Evolutionary conservation across 768 basidiomycete species (phyloP), one percentile per base, ranked within the genome.

Genomic region (Tephrocybe sp.): DNA sequence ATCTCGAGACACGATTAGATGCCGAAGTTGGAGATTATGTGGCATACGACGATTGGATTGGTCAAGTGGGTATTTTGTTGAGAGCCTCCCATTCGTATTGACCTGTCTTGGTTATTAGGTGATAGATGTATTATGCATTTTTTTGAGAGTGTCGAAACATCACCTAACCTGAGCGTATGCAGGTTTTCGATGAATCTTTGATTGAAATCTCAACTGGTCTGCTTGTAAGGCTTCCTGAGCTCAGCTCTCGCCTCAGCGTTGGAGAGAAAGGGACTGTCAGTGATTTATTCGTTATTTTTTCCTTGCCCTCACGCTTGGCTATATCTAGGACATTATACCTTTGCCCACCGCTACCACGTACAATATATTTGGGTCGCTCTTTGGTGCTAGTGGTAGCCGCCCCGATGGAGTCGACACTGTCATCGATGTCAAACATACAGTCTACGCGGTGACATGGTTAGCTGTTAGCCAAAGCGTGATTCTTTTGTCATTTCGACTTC

Each of bases 161-260:
- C 55, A 46, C 52, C 9, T 13, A 42, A 51, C 45, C 45, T 44
- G 40, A 23, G 47, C 13, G 12, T 26, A 12, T 43, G 9, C 56
- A 92, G 92, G 77, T 92, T 49, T 93, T 87, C 57, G 92, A 94
- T 59, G 90, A 93, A 71, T 81, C 84, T 16, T 72, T 87, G 35
- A 77, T 92, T 16, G 82, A 92, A 62, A 72, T 81, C n/a, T 68
- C 79, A n/a, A 74, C 72, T 31, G 80, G 82, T 12, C 72, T 76
- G 48, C 74, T 90, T n/a, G 78, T 90, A 44, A 76, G 83, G 48
- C 68, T 94, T 26, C 86, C 88, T 5, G 91, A 92, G 59, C 72
- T 93, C 35, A 84, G 87, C 52, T 88, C 87, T 19, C 80, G 85
- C 17, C 74, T 93, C 26, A 75, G 76, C 35, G 79, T 92, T 6